phyloP scores from a whole-genome alignment of 1,139 yeast genomes.

The Nakaseomyces kungkrabaensis region DNA sequence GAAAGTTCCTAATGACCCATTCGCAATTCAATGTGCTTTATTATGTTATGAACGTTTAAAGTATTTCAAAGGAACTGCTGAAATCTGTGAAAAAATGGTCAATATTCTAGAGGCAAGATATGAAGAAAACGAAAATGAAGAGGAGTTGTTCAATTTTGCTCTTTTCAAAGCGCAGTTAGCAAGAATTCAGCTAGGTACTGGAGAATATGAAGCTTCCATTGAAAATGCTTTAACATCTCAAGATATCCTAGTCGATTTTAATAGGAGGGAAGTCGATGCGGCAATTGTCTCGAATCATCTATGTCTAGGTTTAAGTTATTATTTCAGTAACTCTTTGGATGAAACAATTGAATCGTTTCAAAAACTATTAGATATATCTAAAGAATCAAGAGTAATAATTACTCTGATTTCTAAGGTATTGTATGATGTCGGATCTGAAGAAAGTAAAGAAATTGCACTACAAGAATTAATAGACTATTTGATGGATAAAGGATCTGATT shows the following conservation, averaged over 20 bases:
- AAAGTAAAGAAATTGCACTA: slow-evolving; percentile 72
- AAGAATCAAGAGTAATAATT: slow-evolving; percentile 52
- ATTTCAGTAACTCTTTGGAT: slow-evolving; percentile 52
- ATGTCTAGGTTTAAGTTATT: slow-evolving; percentile 60
- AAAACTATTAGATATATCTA: slow-evolving; percentile 45
- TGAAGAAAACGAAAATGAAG: slow-evolving; percentile 46
- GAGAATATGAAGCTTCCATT: slow-evolving; percentile 46
- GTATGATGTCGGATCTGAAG: slow-evolving; percentile 60
- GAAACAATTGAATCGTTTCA: slow-evolving; percentile 60
- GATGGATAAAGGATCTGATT: slow-evolving; percentile 52
- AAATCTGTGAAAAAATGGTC: slow-evolving; percentile 40
- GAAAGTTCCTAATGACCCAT: slow-evolving; percentile 51
- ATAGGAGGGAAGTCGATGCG: slow-evolving; percentile 25
- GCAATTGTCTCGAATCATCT: slow-evolving; percentile 49
- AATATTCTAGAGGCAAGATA: slow-evolving; percentile 45
- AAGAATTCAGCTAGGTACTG: slow-evolving; percentile 54
- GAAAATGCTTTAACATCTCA: slow-evolving; percentile 52
- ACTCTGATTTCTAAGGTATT: slow-evolving; percentile 69
- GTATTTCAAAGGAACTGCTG: slow-evolving; percentile 45
- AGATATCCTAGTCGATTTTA: slow-evolving; percentile 39
- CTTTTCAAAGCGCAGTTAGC: slow-evolving; percentile 59
- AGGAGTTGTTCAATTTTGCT: slow-evolving; percentile 42
- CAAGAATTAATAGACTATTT: slow-evolving; percentile 60
- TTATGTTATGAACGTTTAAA: slow-evolving; percentile 63
- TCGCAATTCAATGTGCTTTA: slow-evolving; percentile 53